Base-by-base conservation (phyloP, 441 rosid genomes). In the Erodium trifolium region DNA sequence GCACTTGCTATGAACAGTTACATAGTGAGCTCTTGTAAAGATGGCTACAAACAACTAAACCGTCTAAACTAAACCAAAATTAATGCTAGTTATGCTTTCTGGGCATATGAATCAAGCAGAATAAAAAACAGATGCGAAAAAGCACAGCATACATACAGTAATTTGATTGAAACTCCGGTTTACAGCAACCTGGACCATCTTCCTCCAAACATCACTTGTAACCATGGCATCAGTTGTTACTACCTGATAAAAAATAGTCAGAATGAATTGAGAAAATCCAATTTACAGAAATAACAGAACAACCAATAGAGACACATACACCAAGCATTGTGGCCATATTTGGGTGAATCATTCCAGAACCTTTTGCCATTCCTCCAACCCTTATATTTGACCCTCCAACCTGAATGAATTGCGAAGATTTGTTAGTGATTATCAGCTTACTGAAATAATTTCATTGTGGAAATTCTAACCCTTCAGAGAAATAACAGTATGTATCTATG, bases 341-440 rank as follows among this genome's bases (percentile, higher is more conserved):
- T 68, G 99, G 98, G 76, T 90, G 99, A 75, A 94, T 90, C 99
- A 94, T 94, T 65, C 99, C 98, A 34, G 98, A 94, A 78, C 99
- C 99, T 75, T 92, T 94, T 29, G 97, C 97, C 88, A 94, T 94
- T 71, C 99, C 99, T 4, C 98, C 99, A 70, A 94, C 78, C 74
- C 84, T 76, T 76, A 92, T 72, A 14, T 66, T 78, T 53, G 81
- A 78, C 62, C 86, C 96, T 70, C 94, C 96, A 39, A 88, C 90
- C 98, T 94, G 85, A 55, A 69, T 27, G 67, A 78, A 69, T 70
- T 62, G 73, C 39, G 63, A 77, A 68, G 31, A 14, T 67, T 47
- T 57, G 16, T 31, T 13, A 67, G 27, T 51, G 37, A 6, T 34
- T 55, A 7, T 29, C 39, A 13, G 17, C 17, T 11, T 47, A 19